Evolutionary conservation across 768 basidiomycete genomes (phyloP).

Genomic region (Chalciporus chontae): DNA sequence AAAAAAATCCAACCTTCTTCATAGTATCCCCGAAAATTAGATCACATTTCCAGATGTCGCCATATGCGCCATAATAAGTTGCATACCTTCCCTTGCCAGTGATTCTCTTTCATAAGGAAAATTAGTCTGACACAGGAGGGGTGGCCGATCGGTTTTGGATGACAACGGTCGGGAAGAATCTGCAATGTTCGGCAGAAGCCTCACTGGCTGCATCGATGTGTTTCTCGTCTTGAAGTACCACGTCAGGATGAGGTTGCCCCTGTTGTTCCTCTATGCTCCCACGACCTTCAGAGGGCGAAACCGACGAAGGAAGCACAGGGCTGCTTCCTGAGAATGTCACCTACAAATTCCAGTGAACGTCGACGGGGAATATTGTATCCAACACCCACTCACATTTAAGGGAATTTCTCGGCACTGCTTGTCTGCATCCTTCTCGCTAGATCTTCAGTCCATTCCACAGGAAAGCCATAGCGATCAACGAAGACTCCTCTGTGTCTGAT

Average conservation of each 20-base stretch:
- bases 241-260: not conserved
- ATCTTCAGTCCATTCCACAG: not conserved
- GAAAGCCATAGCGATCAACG: not conserved
- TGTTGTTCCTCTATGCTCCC: not conserved
- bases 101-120: not conserved
- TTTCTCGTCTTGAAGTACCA: not conserved
- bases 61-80: not conserved
- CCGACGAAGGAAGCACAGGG: not conserved
- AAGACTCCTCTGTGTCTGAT: not conserved
- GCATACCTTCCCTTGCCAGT: not conserved
- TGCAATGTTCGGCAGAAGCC: too few species aligned
- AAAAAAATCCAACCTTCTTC: not conserved
- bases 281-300: not conserved
- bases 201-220: too few species aligned
- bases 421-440: not conserved
- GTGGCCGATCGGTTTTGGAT: not conserved
- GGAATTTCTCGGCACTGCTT: not conserved
- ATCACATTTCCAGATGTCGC: slow-evolving; percentile 3
- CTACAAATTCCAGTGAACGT: too few species aligned
- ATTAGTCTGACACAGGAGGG: not conserved
- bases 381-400: not conserved
- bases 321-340: not conserved
- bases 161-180: too few species aligned
- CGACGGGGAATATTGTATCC: too few species aligned
- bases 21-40: not conserved